These are phyloP conservation scores for Apiotrichum siamense DNA, from an alignment of 1,284 basidiomycete genomes.

Conservation along the genomic window DNA sequence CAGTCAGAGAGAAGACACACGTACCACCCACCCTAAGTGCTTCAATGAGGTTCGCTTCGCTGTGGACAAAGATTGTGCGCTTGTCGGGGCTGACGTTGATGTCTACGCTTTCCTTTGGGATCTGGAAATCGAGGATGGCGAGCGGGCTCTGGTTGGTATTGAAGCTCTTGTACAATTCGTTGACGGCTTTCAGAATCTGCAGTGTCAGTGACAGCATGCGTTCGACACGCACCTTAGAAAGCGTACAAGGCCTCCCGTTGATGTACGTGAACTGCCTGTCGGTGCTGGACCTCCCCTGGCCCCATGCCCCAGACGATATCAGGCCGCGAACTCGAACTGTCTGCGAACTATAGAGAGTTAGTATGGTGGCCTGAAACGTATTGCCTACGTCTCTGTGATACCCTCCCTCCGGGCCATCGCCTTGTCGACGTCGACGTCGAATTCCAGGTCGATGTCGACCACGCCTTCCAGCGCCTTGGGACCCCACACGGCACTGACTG, in stretches of 20 bases:
- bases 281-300: slow-evolving; percentile 62
- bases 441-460: slow-evolving; percentile 63
- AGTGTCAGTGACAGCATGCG: not conserved
- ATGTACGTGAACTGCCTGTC: slow-evolving; percentile 93
- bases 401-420: slow-evolving; percentile 46
- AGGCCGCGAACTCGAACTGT: slow-evolving; percentile 34
- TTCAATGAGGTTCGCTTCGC: slow-evolving; percentile 73
- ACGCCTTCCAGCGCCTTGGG: slow-evolving; percentile 69
- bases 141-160: slow-evolving; percentile 75
- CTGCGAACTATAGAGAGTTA: slow-evolving; percentile 24
- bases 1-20: not conserved
- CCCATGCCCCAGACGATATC: slow-evolving; percentile 43
- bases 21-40: slow-evolving; percentile 61
- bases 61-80: slow-evolving; percentile 85
- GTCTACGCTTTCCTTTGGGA: slow-evolving; percentile 80
- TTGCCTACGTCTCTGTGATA: slow-evolving; percentile 27
- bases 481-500: slow-evolving; percentile 77
- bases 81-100: slow-evolving; percentile 98
- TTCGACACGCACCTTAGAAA: slow-evolving; percentile 57
- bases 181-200: slow-evolving; percentile 76
- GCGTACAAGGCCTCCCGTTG: slow-evolving; percentile 83
- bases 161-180: slow-evolving; percentile 82
- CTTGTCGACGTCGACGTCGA: slow-evolving; percentile 63
- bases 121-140: slow-evolving; percentile 71
- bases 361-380: not conserved